phyloP scores from a whole-genome alignment of 2,329 filamentous ascomycete genomes.

The Fusarium sp. region DNA sequence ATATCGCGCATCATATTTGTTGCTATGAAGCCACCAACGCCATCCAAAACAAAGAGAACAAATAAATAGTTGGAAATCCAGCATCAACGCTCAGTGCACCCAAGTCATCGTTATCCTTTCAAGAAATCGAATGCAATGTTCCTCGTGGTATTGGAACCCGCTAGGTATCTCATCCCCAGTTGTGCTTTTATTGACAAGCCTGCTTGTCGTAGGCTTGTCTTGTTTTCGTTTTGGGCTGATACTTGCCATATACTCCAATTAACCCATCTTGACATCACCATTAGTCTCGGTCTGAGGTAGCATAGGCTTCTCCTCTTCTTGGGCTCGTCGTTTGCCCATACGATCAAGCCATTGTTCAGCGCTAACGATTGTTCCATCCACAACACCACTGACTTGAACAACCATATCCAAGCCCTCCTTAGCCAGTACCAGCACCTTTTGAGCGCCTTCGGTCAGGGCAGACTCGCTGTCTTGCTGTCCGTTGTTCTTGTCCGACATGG shows the following conservation, averaged over 20 bases:
- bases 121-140: conserved; percentile 15
- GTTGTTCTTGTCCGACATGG: conserved; percentile 56
- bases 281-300: conserved; percentile 42
- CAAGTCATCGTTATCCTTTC: conserved; percentile 11
- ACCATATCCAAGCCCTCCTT: conserved; percentile 96
- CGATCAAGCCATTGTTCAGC: conserved; percentile 93
- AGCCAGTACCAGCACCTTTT: conserved; percentile 85
- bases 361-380: conserved; percentile 89
- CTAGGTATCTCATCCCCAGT: conserved; percentile 15
- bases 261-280: conserved; percentile 50
- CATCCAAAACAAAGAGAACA: conserved; percentile 15
- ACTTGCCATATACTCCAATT: conserved; percentile 5
- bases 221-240: conserved; percentile 11
- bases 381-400: conserved; percentile 86
- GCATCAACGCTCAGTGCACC: conserved; percentile 3
- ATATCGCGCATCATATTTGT: conserved; percentile 21
- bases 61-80: conserved; percentile 19
- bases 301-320: conserved; percentile 48
- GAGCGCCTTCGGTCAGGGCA: conserved; percentile 68
- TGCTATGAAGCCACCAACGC: conserved; percentile 40
- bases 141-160: conserved; percentile 21
- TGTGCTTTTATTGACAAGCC: conserved; percentile 17
- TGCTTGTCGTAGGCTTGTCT: conserved; percentile 5
- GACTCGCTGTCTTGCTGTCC: conserved; percentile 53
- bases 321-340: conserved; percentile 64